A percentile compares a stretch with the other conserved stretches of the same genome.
Conservation (phyloP, 2,329 filamentous ascomycete species). For the Pestalotiopsis sp. region DNA sequence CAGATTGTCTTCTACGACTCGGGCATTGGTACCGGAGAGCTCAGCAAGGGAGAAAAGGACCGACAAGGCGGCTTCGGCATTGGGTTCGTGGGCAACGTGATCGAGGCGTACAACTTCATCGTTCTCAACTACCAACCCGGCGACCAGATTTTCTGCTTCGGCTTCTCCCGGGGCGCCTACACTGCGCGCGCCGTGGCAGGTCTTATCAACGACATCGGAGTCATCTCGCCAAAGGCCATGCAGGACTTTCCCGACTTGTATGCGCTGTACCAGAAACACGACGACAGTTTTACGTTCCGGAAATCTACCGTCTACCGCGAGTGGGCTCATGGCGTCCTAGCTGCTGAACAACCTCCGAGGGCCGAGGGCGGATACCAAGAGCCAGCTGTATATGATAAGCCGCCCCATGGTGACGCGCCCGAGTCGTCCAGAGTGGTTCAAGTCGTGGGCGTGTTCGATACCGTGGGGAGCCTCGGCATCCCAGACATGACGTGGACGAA, state of each 20-base stretch:
- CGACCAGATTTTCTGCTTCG: slow-evolving; percentile 39
- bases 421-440: slow-evolving; percentile 21
- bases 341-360: background rate
- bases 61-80: slow-evolving; percentile 17
- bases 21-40: slow-evolving; percentile 43
- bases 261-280: slow-evolving; percentile 12
- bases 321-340: slow-evolving; percentile 16
- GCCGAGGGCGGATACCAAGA: background rate
- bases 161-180: slow-evolving; percentile 44
- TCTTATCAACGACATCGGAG: slow-evolving; percentile 32
- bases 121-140: slow-evolving; percentile 40
- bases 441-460: slow-evolving; percentile 37
- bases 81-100: slow-evolving; percentile 21
- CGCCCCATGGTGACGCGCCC: slow-evolving; percentile 8
- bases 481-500: slow-evolving; percentile 24
- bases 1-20: slow-evolving; percentile 21
- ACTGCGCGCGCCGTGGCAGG: slow-evolving; percentile 43
- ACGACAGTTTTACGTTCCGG: slow-evolving; percentile 17
- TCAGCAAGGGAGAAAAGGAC: slow-evolving; percentile 31
- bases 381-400: slow-evolving; percentile 10
- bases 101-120: slow-evolving; percentile 41
- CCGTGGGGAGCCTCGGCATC: slow-evolving; percentile 34
- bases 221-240: slow-evolving; percentile 20
- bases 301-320: slow-evolving; percentile 11
- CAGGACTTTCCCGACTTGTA: slow-evolving; percentile 19